Evolutionary conservation across 768 basidiomycete genomes (phyloP).

Genomic region (Mrakia gelida): DNA sequence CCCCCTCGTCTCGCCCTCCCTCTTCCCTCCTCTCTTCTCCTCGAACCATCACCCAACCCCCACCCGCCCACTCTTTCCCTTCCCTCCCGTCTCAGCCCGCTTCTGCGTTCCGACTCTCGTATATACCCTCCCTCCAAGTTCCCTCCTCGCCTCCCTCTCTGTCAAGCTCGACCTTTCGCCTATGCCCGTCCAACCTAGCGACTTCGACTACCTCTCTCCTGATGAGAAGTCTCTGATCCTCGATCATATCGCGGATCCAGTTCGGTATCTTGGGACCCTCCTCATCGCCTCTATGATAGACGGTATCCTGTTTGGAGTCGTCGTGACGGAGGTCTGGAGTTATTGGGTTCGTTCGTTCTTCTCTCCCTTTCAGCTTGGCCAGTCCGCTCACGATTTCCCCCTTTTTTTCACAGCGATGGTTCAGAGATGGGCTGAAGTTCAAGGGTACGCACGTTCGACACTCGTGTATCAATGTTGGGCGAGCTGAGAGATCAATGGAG

Average conservation of each 20-base stretch:
- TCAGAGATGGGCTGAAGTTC: not conserved
- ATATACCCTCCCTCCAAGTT: too few relatives aligned
- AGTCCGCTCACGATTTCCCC: not conserved
- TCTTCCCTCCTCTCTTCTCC: not conserved
- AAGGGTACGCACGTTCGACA: not conserved
- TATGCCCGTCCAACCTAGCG: too few relatives aligned
- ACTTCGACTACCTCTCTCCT: too few relatives aligned
- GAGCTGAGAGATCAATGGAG: not conserved
- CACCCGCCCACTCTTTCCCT: too few relatives aligned
- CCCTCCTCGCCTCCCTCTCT: too few relatives aligned
- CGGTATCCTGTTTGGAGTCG: not conserved
- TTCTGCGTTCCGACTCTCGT: too few relatives aligned
- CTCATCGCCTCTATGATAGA: not conserved
- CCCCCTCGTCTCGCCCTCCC: too few relatives aligned
- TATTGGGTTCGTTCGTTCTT: not conserved
- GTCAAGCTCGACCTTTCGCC: too few relatives aligned
- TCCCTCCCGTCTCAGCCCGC: too few relatives aligned
- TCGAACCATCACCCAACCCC: not conserved
- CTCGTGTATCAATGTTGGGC: not conserved
- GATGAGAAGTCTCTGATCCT: not conserved
- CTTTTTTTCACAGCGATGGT: not conserved
- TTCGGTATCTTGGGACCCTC: not conserved
- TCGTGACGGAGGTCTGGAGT: not conserved
- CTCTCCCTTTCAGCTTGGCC: not conserved
- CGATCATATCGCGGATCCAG: not conserved